A percentile compares a stretch with the other conserved stretches of the same genome.
phyloP scores from a whole-genome alignment of 169 alveolate genomes.

The Theileria sp. region DNA sequence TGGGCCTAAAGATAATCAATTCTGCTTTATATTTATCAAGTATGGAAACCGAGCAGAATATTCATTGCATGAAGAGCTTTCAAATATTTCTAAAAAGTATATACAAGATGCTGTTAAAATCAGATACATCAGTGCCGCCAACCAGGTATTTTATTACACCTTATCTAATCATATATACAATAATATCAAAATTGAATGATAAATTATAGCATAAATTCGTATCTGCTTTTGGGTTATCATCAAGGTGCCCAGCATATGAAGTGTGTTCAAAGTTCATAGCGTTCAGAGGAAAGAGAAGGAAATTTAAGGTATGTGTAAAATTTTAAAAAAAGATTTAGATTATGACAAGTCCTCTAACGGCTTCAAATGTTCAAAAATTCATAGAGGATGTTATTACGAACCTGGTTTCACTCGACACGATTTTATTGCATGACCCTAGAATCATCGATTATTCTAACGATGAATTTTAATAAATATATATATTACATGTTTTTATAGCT shows the following conservation, averaged over 20 bases:
- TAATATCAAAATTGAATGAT: not conserved
- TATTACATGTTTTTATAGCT: not conserved
- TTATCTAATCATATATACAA: not conserved
- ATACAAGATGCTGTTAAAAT: slow-evolving; percentile 73
- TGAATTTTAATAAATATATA: slow-evolving; percentile 26
- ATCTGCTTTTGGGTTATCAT: slow-evolving; percentile 43
- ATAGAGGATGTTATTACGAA: slow-evolving; percentile 62
- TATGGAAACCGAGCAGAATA: slow-evolving; percentile 41
- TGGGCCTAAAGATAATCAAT: slow-evolving; percentile 69
- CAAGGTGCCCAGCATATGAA: slow-evolving; percentile 42
- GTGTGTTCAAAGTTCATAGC: slow-evolving; percentile 56
- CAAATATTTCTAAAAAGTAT: slow-evolving; percentile 66
- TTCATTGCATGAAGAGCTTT: slow-evolving; percentile 59
- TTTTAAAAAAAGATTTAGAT: slow-evolving; percentile 17
- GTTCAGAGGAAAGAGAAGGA: slow-evolving; percentile 56
- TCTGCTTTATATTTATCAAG: slow-evolving; percentile 52
- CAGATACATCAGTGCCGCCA: slow-evolving; percentile 53
- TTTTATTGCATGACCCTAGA: slow-evolving; percentile 37
- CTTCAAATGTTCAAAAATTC: slow-evolving; percentile 40
- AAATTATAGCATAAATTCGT: slow-evolving; percentile 24
- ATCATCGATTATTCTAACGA: slow-evolving; percentile 12
- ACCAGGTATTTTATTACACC: slow-evolving; percentile 24
- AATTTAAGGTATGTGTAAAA: slow-evolving; percentile 39
- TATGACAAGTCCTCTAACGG: slow-evolving; percentile 31
- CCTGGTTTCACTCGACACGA: slow-evolving; percentile 33